These are phyloP conservation scores for Tieghemiomyces parasiticus DNA, from an alignment of 192 early-diverging fungal species.

Conservation along the genomic window DNA sequence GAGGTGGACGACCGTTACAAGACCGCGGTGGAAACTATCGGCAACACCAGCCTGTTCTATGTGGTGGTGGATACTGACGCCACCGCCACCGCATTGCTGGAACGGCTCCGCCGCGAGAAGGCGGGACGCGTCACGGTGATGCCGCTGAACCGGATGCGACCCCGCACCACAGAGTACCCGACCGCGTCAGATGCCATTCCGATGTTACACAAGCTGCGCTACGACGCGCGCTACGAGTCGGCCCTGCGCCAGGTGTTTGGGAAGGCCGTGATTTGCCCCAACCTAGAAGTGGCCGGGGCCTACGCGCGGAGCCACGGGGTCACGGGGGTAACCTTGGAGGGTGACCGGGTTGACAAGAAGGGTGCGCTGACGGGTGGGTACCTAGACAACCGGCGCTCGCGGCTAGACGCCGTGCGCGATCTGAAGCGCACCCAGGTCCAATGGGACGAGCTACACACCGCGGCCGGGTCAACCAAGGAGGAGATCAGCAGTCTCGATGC, in stretches of 20 bases:
- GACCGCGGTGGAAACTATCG: conserved; percentile 80
- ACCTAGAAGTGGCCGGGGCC: conserved; percentile 59
- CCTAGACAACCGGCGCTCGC: conserved; percentile 50
- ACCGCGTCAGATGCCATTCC: conserved; percentile 58
- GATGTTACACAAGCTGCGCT: conserved; percentile 64
- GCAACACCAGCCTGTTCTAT: conserved; percentile 79
- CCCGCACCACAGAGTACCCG: conserved; percentile 41
- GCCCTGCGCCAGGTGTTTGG: conserved; percentile 91
- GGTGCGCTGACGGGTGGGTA: conserved; percentile 90
- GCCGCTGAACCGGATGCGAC: conserved; percentile 79
- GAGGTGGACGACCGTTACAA: conserved; percentile 67
- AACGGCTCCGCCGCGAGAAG: conserved; percentile 33
- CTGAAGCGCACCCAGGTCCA: conserved; percentile 33
- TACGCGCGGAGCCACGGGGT: conserved; percentile 64
- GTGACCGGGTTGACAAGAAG: conserved; percentile 83
- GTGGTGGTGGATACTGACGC: conserved; percentile 90
- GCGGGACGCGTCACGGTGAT: conserved; percentile 87
- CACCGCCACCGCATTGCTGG: conserved; percentile 67
- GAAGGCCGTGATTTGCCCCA: conserved; percentile 72
- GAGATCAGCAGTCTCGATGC: conserved; percentile 43
- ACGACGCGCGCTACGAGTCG: conserved; percentile 45
- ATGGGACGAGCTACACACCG: conserved; percentile 23
- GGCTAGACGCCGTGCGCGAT: conserved; percentile 54
- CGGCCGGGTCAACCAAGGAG: conserved; percentile 27
- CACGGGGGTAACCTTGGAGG: conserved; percentile 79